Conservation (phyloP, 2,329 filamentous ascomycete genomes). For the Sordariomycetes sp. region DNA sequence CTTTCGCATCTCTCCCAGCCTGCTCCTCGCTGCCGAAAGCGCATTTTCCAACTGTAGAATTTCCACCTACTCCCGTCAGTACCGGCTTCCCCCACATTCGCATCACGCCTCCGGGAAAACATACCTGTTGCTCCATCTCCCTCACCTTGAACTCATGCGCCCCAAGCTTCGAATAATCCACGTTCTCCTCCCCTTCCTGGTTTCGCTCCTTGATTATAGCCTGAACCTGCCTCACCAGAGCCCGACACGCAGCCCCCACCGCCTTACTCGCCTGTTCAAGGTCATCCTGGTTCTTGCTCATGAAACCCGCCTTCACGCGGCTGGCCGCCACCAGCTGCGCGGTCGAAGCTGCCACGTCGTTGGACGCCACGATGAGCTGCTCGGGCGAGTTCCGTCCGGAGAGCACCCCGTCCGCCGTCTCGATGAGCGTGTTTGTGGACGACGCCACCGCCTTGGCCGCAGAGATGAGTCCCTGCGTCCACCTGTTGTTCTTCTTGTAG, state of each 20-base stretch:
- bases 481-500: slow-evolving; percentile 99
- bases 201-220: slow-evolving; percentile 83
- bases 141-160: slow-evolving; percentile 96
- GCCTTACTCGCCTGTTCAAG: slow-evolving; percentile 88
- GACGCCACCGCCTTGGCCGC: slow-evolving; percentile 91
- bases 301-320: slow-evolving; percentile 94
- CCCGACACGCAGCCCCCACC: slow-evolving; percentile 78
- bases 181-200: slow-evolving; percentile 67
- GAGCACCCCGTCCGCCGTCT: slow-evolving; percentile 94
- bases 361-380: slow-evolving; percentile 94
- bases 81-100: neutral
- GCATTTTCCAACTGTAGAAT: slow-evolving; percentile 91
- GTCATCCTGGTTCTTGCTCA: slow-evolving; percentile 91
- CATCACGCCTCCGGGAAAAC: slow-evolving; percentile 8
- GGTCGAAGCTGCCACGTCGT: slow-evolving; percentile 91
- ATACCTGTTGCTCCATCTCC: slow-evolving; percentile 99
- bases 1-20: slow-evolving; percentile 96
- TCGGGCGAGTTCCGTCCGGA: slow-evolving; percentile 87
- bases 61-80: slow-evolving; percentile 59
- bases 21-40: slow-evolving; percentile 65
- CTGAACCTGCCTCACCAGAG: slow-evolving; percentile 87
- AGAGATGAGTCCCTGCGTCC: slow-evolving; percentile 96
- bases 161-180: slow-evolving; percentile 82
- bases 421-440: slow-evolving; percentile 92
- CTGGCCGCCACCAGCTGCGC: slow-evolving; percentile 93